Percentiles rank a stretch among this genome's conserved stretches.
These are phyloP conservation scores for Coix lacrymajobi DNA, from an alignment of 176 grass and related monocot genomes.

Conservation along the genomic window DNA sequence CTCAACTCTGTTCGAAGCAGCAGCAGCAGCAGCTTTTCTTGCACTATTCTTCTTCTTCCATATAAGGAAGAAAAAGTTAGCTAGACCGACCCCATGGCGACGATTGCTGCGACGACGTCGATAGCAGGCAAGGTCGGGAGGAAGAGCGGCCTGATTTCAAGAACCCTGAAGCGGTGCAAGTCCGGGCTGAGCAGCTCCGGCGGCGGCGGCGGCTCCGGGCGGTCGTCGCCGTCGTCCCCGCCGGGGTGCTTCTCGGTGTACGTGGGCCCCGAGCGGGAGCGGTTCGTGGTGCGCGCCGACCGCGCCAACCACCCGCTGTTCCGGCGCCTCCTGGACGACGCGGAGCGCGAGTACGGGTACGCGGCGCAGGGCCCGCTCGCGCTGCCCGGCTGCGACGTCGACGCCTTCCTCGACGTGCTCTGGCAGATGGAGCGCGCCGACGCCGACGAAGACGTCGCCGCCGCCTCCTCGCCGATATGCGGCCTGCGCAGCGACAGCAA, in stretches of 20 bases:
- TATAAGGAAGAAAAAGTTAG: not conserved
- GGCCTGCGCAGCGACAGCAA: slow-evolving; percentile 10
- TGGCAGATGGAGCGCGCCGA: slow-evolving; percentile 50
- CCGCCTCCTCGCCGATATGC: slow-evolving; percentile 31
- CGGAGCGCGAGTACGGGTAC: slow-evolving; percentile 64
- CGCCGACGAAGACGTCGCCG: not conserved
- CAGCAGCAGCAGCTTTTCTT: not conserved
- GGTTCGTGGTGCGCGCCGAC: slow-evolving; percentile 59
- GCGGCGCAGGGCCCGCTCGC: slow-evolving; percentile 56
- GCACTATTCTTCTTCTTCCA: not conserved
- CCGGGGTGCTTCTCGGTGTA: slow-evolving; percentile 83
- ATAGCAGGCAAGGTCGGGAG: slow-evolving; percentile 25
- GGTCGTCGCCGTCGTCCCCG: slow-evolving; percentile 1
- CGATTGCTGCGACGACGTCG: not conserved
- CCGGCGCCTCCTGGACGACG: slow-evolving; percentile 60
- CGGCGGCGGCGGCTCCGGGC: not conserved
- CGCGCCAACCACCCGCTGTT: slow-evolving; percentile 70
- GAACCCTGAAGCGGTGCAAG: slow-evolving; percentile 51
- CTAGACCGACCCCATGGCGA: not conserved
- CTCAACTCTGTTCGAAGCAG: not conserved
- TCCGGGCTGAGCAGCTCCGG: slow-evolving; percentile 30
- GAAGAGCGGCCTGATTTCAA: slow-evolving; percentile 44
- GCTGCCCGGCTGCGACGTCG: slow-evolving; percentile 59
- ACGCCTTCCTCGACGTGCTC: slow-evolving; percentile 59
- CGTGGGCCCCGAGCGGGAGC: slow-evolving; percentile 60